Percentiles rank a stretch among this genome's conserved stretches.
Evolutionary conservation across 179 eudicot species (phyloP).

Genomic region (Gypsophila paniculata): DNA sequence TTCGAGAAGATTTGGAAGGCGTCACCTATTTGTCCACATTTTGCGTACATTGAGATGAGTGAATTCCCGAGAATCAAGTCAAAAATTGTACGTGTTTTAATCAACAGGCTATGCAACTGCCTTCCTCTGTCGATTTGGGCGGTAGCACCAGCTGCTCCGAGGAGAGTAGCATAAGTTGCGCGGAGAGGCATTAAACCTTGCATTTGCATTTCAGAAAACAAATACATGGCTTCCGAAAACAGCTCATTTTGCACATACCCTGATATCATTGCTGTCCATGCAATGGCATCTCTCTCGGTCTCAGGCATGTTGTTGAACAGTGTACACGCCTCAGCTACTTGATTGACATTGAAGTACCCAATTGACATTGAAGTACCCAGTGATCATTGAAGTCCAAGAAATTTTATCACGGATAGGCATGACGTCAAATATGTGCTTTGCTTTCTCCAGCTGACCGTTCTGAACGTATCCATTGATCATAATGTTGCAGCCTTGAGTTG

Average conservation of each 20-base stretch:
- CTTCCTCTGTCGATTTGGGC: slow-evolving; percentile 36
- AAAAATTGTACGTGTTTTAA: slow-evolving; percentile 27
- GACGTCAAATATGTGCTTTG: slow-evolving; percentile 29
- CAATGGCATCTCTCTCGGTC: slow-evolving; percentile 30
- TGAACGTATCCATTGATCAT: slow-evolving; percentile 38
- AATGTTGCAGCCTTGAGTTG: slow-evolving; percentile 33
- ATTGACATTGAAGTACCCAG: slow-evolving; percentile 33
- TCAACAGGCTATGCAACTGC: slow-evolving; percentile 38
- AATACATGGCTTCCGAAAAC: slow-evolving; percentile 38
- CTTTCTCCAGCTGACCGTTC: slow-evolving; percentile 33
- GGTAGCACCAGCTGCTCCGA: slow-evolving; percentile 42
- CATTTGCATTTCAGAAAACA: slow-evolving; percentile 33
- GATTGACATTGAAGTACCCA: slow-evolving; percentile 33
- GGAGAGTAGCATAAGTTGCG: slow-evolving; percentile 37
- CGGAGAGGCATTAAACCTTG: slow-evolving; percentile 32
- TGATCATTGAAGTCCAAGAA: slow-evolving; percentile 42
- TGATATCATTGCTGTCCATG: slow-evolving; percentile 47
- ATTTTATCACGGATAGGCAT: slow-evolving; percentile 35
- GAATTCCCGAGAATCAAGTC: slow-evolving; percentile 39
- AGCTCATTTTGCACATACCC: slow-evolving; percentile 40
- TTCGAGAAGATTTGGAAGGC: slow-evolving; percentile 32
- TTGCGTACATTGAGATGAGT: slow-evolving; percentile 41
- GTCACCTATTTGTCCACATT: slow-evolving; percentile 39
- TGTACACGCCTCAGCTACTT: slow-evolving; percentile 29
- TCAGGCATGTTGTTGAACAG: slow-evolving; percentile 31